These are phyloP conservation scores for Sordariomycetes sp. DNA, from an alignment of 2,329 filamentous ascomycete species.

Conservation along the genomic window DNA sequence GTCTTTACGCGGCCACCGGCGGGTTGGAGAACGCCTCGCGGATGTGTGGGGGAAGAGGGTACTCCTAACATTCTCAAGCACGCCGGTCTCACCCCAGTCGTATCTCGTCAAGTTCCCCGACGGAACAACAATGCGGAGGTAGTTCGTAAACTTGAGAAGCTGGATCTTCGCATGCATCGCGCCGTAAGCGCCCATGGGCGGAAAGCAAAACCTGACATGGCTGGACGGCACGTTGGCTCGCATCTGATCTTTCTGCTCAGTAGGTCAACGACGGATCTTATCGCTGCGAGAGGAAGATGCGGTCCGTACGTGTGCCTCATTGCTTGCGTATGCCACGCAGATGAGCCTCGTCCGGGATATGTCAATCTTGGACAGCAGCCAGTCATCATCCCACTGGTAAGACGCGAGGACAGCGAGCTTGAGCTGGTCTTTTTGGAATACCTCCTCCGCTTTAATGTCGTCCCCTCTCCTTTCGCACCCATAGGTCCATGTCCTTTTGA, in stretches of 20 bases:
- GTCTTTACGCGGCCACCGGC: background rate
- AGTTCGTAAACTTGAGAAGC: constrained; percentile 62
- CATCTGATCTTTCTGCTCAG: constrained; percentile 31
- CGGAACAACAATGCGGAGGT: constrained; percentile 71
- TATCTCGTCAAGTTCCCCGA: constrained; percentile 75
- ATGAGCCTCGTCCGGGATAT: constrained; percentile 44
- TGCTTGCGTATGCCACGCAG: constrained; percentile 41
- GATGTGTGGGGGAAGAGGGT: background rate
- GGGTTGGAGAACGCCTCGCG: background rate
- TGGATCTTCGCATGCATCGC: constrained; percentile 94
- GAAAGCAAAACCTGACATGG: constrained; percentile 62
- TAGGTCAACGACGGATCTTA: background rate
- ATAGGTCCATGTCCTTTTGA: constrained; percentile 71
- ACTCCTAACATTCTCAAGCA: constrained; percentile 68
- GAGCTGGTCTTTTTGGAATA: constrained; percentile 61
- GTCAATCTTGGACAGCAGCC: constrained; percentile 63
- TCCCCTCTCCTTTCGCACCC: constrained; percentile 47
- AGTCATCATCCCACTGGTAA: constrained; percentile 74
- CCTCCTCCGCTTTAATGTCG: constrained; percentile 80
- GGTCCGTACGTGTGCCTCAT: constrained; percentile 33
- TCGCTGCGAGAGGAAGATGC: background rate
- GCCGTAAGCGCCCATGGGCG: constrained; percentile 59
- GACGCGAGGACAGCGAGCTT: constrained; percentile 73
- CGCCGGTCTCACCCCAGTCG: constrained; percentile 79
- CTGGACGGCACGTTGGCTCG: constrained; percentile 33